phyloP scores from a whole-genome alignment of 495 filamentous ascomycete genomes.

The Gamarada debralockiae region DNA sequence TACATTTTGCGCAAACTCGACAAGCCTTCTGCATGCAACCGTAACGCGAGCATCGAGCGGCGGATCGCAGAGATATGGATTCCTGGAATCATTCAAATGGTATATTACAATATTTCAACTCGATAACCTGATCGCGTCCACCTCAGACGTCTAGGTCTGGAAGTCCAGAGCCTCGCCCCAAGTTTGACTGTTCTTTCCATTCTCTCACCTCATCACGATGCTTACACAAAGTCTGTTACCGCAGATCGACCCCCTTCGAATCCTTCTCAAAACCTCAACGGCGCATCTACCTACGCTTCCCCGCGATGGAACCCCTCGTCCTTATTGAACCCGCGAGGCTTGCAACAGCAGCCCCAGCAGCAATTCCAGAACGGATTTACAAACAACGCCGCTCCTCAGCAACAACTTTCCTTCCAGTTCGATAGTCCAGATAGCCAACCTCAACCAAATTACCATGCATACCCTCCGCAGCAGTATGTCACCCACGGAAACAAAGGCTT shows the following conservation, averaged over 20 bases:
- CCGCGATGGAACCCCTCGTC: conserved; percentile 28
- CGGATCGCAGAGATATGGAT: conserved; percentile 16
- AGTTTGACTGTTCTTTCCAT: background rate
- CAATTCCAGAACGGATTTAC: conserved; percentile 9
- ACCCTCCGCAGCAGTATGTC: conserved; percentile 4
- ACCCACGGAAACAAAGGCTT: conserved; percentile 7
- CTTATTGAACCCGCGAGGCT: conserved; percentile 35
- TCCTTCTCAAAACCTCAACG: background rate
- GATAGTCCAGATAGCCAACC: conserved; percentile 27
- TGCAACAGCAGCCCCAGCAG: conserved; percentile 16
- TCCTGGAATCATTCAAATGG: conserved; percentile 25
- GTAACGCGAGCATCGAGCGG: background rate
- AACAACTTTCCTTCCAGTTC: conserved; percentile 38
- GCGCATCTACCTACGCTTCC: background rate
- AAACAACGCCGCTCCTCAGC: background rate
- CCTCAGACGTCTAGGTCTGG: background rate
- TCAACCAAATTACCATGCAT: conserved; percentile 1
- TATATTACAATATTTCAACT: conserved; percentile 1
- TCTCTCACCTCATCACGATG: conserved; percentile 6
- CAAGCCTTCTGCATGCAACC: conserved; percentile 23
- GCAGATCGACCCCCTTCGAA: background rate
- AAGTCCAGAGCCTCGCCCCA: conserved; percentile 10
- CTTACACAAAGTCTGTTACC: conserved; percentile 6
- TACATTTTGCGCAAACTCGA: background rate
- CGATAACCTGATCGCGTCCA: background rate